These are phyloP conservation scores for Barbarea vulgaris DNA, from an alignment of 345 rosid genomes.

Conservation along the genomic window DNA sequence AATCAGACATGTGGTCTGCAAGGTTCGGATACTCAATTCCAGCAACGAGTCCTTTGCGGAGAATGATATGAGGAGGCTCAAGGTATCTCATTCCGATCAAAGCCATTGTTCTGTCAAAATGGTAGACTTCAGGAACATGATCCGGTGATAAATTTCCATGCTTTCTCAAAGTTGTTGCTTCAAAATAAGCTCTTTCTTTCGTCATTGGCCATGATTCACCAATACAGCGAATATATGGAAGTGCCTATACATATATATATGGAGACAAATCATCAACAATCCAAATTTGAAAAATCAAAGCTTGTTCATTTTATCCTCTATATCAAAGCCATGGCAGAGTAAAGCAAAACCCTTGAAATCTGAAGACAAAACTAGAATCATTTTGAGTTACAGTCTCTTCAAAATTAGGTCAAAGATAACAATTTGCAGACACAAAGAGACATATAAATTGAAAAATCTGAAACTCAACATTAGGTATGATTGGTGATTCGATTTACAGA, in stretches of 20 bases:
- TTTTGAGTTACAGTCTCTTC: neutral
- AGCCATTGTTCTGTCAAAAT: slow-evolving; percentile 87
- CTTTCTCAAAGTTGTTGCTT: slow-evolving; percentile 62
- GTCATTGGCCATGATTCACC: slow-evolving; percentile 99
- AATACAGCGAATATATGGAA: slow-evolving; percentile 86
- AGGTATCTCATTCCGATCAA: slow-evolving; percentile 92
- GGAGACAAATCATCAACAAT: neutral
- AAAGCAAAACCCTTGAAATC: neutral
- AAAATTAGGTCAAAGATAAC: slow-evolving; percentile 8
- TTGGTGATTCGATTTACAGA: neutral
- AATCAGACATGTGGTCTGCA: slow-evolving; percentile 78
- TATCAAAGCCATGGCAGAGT: neutral
- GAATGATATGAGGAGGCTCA: slow-evolving; percentile 91
- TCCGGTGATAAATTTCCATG: slow-evolving; percentile 67
- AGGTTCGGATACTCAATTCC: slow-evolving; percentile 78
- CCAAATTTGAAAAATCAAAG: too few species aligned
- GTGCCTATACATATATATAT: slow-evolving; percentile 53
- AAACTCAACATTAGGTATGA: neutral
- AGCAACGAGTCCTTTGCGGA: slow-evolving; percentile 88
- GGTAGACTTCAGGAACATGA: slow-evolving; percentile 93
- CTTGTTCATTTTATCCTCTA: neutral
- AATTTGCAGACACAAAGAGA: too few species aligned
- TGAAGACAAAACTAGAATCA: neutral
- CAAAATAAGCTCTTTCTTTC: slow-evolving; percentile 90
- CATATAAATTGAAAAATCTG: too few species aligned